These are phyloP conservation scores for Xylaria cubensis DNA, from an alignment of 495 filamentous ascomycete species.

Conservation along the genomic window DNA sequence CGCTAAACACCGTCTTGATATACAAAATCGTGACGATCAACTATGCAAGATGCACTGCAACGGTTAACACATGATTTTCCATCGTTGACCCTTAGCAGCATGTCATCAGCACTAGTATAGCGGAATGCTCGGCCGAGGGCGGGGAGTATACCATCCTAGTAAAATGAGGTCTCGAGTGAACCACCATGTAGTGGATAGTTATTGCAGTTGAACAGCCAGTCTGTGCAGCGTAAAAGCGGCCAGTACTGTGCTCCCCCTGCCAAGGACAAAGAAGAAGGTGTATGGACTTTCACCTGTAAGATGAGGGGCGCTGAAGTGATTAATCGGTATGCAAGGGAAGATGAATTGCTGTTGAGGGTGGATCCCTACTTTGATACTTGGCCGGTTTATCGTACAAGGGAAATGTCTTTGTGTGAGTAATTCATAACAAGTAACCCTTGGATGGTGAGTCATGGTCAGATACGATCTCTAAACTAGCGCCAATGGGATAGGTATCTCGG, in stretches of 20 bases:
- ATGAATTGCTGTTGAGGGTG: no score
- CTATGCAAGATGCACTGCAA: constrained; percentile 14
- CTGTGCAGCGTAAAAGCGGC: background rate
- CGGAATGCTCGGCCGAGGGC: constrained; percentile 18
- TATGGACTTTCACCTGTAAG: background rate
- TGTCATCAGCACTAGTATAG: constrained; percentile 17
- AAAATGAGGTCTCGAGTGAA: constrained; percentile 12
- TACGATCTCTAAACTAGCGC: background rate
- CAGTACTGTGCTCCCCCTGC: background rate
- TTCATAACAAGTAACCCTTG: background rate
- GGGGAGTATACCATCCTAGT: background rate
- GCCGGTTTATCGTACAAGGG: background rate
- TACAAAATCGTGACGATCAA: background rate
- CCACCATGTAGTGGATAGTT: background rate
- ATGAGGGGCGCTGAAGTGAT: background rate
- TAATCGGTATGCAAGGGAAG: constrained; percentile 10
- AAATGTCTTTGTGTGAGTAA: background rate
- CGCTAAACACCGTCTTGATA: constrained; percentile 2
- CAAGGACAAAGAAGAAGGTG: background rate
- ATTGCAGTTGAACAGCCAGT: background rate
- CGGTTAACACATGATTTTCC: background rate
- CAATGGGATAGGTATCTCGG: constrained; percentile 14
- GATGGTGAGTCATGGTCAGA: background rate
- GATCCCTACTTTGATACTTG: background rate
- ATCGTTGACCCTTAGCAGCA: constrained; percentile 16